phyloP scores from a whole-genome alignment of 2,329 filamentous ascomycete species.

The Botrytis medusae region DNA sequence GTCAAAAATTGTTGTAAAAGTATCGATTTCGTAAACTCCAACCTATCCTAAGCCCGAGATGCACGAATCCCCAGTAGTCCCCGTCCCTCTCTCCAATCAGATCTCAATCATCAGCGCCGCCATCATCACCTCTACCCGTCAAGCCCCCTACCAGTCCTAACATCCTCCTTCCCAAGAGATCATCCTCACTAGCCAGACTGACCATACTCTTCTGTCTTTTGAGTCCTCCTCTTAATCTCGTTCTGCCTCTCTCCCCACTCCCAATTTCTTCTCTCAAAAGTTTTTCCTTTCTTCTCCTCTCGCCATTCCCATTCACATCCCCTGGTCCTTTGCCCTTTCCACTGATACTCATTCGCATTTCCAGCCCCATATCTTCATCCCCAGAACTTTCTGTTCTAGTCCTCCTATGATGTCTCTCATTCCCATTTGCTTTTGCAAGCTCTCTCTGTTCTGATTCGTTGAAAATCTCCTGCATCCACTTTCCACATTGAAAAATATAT shows the following conservation, averaged over 20 bases:
- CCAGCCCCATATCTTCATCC: constrained; percentile 78
- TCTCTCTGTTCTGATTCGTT: constrained; percentile 47
- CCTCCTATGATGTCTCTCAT: constrained; percentile 28
- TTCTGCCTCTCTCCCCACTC: constrained; percentile 38
- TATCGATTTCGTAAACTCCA: background rate
- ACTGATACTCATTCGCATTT: constrained; percentile 66
- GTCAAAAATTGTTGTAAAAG: too few relatives aligned
- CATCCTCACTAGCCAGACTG: constrained; percentile 56
- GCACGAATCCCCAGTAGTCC: background rate
- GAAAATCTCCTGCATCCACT: constrained; percentile 83
- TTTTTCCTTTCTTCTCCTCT: constrained; percentile 19
- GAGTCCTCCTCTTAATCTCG: constrained; percentile 45
- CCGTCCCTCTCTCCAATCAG: rapidly evolving
- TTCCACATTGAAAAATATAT: constrained; percentile 73
- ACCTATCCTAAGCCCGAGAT: background rate
- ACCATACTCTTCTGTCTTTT: constrained; percentile 48
- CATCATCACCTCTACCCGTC: constrained; percentile 43
- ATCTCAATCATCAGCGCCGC: constrained; percentile 28
- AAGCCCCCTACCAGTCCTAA: constrained; percentile 52
- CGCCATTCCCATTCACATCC: constrained; percentile 26
- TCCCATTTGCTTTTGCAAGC: constrained; percentile 34
- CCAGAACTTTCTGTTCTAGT: constrained; percentile 44
- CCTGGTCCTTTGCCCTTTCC: constrained; percentile 23
- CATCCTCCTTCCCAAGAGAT: constrained; percentile 56
- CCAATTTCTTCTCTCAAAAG: constrained; percentile 45